Percentiles rank a stretch among this genome's conserved stretches.
These are phyloP conservation scores for Peribolospora kevripleyi DNA, from an alignment of 768 basidiomycete genomes.

Conservation along the genomic window DNA sequence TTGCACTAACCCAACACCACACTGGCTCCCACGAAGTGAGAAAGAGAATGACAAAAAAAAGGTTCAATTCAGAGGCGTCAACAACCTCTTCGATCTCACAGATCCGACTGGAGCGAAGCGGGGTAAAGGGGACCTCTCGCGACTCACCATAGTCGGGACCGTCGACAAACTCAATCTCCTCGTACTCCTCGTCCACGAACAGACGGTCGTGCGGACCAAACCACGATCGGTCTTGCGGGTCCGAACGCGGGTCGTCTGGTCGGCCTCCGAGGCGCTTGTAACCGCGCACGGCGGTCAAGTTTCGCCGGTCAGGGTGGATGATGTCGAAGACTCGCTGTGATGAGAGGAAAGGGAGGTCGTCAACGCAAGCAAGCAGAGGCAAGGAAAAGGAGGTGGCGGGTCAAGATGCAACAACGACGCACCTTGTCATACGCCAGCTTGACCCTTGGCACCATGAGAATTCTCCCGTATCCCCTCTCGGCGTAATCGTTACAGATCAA, in stretches of 20 bases:
- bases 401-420: conserved; percentile 10
- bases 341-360: neutral
- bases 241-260: conserved; percentile 82
- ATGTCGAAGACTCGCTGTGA: conserved; percentile 73
- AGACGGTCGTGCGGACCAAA: conserved; percentile 90
- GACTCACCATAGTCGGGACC: conserved; percentile 69
- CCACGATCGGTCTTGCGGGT: conserved; percentile 94
- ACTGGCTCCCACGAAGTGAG: neutral
- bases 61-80: neutral
- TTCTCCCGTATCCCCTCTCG: conserved; percentile 82
- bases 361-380: neutral
- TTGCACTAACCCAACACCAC: neutral
- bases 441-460: conserved; percentile 92
- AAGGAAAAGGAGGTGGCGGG: neutral
- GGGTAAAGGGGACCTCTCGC: neutral
- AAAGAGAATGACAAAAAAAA: neutral
- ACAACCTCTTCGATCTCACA: neutral
- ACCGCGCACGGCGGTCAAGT: conserved; percentile 84
- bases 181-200: conserved; percentile 68
- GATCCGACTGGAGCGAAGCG: neutral
- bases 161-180: conserved; percentile 44
- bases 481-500: conserved; percentile 98
- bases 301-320: conserved; percentile 69
- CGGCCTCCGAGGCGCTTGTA: conserved; percentile 87
- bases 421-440: conserved; percentile 87